phyloP scores from a whole-genome alignment of 345 rosid species.

The Noccaea bulbosa region DNA sequence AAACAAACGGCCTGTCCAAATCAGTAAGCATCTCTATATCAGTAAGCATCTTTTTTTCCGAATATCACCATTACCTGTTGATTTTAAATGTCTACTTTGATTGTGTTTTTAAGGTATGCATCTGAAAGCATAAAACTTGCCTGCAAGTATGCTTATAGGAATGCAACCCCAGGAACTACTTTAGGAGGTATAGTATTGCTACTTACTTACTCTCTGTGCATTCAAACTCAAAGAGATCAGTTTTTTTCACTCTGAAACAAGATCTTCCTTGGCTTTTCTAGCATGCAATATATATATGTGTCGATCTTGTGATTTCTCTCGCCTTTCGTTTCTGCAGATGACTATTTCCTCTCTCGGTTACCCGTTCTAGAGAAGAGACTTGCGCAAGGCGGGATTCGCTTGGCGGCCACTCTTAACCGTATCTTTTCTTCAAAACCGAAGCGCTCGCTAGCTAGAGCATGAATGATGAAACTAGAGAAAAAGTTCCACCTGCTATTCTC shows the following conservation, averaged over 20 bases:
- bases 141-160: constrained; percentile 80
- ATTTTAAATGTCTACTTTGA: background rate
- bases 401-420: constrained; percentile 83
- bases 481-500: background rate
- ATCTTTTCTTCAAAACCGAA: constrained; percentile 55
- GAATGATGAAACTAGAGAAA: constrained; percentile 42
- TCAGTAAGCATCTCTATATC: constrained; percentile 53
- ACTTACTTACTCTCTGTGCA: background rate
- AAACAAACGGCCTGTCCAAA: constrained; percentile 76
- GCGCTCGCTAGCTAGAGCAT: constrained; percentile 49
- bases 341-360: constrained; percentile 75
- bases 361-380: constrained; percentile 81
- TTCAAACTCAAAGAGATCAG: no score
- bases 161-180: constrained; percentile 87
- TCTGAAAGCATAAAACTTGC: constrained; percentile 84
- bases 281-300: background rate
- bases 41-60: no score
- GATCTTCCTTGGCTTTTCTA: background rate
- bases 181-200: constrained; percentile 56
- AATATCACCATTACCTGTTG: no score
- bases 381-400: constrained; percentile 84
- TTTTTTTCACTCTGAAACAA: constrained; percentile 7
- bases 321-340: constrained; percentile 50
- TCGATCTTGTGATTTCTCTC: constrained; percentile 16
- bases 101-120: constrained; percentile 60